Conservation (phyloP, 805 yeast genomes). For the Ogataea nakhonphanomensis region DNA sequence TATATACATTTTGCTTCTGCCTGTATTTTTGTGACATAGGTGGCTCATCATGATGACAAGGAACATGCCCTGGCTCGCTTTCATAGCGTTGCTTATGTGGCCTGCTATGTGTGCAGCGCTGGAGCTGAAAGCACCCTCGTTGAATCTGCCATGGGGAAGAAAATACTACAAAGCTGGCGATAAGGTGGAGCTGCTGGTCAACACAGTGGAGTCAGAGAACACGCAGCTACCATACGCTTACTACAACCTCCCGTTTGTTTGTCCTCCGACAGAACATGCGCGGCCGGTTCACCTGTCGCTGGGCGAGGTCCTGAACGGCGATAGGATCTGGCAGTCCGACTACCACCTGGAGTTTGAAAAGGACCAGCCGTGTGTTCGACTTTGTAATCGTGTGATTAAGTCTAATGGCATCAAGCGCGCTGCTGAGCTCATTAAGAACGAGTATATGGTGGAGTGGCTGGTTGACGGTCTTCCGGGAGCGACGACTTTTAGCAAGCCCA, state of each 20-base stretch:
- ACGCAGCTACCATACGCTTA: slow-evolving; percentile 76
- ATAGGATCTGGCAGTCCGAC: slow-evolving; percentile 72
- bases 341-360: slow-evolving; percentile 59
- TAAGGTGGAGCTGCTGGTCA: slow-evolving; percentile 63
- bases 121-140: slow-evolving; percentile 9
- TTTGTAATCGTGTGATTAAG: slow-evolving; percentile 62
- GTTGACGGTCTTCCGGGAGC: slow-evolving; percentile 86
- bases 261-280: slow-evolving; percentile 57
- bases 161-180: slow-evolving; percentile 49
- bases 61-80: slow-evolving; percentile 1
- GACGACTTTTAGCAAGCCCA: slow-evolving; percentile 65
- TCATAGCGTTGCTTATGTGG: slow-evolving; percentile 3
- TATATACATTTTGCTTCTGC: background rate
- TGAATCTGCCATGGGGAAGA: slow-evolving; percentile 33
- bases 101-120: slow-evolving; percentile 8
- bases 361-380: slow-evolving; percentile 61
- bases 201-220: slow-evolving; percentile 74
- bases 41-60: background rate
- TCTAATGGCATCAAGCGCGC: slow-evolving; percentile 48
- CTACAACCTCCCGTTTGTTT: slow-evolving; percentile 74
- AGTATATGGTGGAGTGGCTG: slow-evolving; percentile 80
- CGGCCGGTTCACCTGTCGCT: slow-evolving; percentile 65
- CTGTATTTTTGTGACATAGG: too few species aligned
- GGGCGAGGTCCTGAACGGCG: slow-evolving; percentile 79
- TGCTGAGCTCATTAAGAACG: slow-evolving; percentile 56